Evolutionary conservation across 2,329 filamentous ascomycete genomes (phyloP).

Genomic region (Pseudogymnoascus sp.): DNA sequence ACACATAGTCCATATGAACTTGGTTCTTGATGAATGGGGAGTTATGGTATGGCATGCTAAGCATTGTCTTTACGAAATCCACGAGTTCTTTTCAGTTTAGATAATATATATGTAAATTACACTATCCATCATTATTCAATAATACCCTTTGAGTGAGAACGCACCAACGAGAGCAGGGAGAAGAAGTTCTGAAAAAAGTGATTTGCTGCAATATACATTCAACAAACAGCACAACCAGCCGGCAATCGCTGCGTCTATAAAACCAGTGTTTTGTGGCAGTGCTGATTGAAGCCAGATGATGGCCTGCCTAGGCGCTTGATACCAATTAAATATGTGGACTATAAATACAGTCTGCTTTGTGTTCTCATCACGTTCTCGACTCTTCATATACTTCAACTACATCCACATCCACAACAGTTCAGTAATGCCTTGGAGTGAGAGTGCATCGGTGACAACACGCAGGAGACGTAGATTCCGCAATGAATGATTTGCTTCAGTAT

Average conservation of each 20-base stretch:
- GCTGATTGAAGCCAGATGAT: neutral
- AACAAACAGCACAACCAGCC: neutral
- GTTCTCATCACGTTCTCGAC: neutral
- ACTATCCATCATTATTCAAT: too few species aligned
- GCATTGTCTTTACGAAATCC: too few species aligned
- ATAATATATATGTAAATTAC: too few species aligned
- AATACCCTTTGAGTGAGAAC: too few species aligned
- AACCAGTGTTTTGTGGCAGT: neutral
- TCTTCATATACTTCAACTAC: neutral
- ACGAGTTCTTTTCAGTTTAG: too few species aligned
- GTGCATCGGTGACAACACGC: too few species aligned
- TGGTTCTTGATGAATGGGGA: too few species aligned
- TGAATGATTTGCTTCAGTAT: neutral
- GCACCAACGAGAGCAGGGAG: too few species aligned
- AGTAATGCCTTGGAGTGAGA: neutral
- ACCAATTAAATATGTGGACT: neutral
- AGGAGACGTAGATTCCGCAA: neutral
- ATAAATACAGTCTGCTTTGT: neutral
- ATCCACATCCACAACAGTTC: neutral
- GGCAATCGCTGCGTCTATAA: slow-evolving; percentile 3
- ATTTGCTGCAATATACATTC: neutral
- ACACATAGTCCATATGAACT: too few species aligned
- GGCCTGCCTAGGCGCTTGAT: neutral
- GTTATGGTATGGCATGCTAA: too few species aligned
- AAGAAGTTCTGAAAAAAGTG: too few species aligned